Evolutionary conservation across 1,284 basidiomycete species (phyloP), one percentile per base, ranked within the genome.

Genomic region (Salmacisia buchloeana): DNA sequence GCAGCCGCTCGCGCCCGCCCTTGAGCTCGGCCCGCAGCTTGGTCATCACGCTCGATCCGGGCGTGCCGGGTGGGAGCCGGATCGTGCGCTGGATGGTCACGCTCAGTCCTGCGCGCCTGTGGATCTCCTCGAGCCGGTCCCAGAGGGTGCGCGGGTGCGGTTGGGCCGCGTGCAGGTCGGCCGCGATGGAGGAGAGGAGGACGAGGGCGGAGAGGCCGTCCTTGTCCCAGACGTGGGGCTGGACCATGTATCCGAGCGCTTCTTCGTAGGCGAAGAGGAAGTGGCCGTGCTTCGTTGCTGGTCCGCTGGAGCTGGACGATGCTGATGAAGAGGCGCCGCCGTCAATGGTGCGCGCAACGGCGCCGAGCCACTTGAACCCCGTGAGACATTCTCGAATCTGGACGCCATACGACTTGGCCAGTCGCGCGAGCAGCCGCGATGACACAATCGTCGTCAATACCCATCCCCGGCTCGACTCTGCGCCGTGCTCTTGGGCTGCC

Each of bases 311-410:
- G 35, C 9, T 9, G 35, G 35, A 38, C 9, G 35, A 38, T 7
- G 35, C 7, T 7, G 35, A 38, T 7, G 35, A 38, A 15, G 35
- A 38, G 35, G 34, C 72, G 72, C 1, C 67, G 57, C 1, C 61
- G 66, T 70, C 63, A 23, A 73, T 67, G 12, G 61, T 63, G 15
- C 64, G 63, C 10, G 74, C 74, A 0, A 71, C 70, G 29, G 70
- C 66, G 9, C 74, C 74, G 46, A 75, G 72, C 74, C 74, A 75
- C 63, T 75, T 75, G 74, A 75, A 75, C 2, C 74, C 74, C 1
- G 74, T 75, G 5, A 74, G 62, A 27, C 73, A 75, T 63, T 75
- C 74, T 31, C 67, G 64, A 21, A 75, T 71, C 13, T 59, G 59
- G 1, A 66, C 69, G 4, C 70, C 70, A 57, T 63, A 67, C 41